Percentiles rank a stretch among this genome's conserved stretches.
Conservation (phyloP, 2,329 filamentous ascomycete species). For the Penicillium sp. region DNA sequence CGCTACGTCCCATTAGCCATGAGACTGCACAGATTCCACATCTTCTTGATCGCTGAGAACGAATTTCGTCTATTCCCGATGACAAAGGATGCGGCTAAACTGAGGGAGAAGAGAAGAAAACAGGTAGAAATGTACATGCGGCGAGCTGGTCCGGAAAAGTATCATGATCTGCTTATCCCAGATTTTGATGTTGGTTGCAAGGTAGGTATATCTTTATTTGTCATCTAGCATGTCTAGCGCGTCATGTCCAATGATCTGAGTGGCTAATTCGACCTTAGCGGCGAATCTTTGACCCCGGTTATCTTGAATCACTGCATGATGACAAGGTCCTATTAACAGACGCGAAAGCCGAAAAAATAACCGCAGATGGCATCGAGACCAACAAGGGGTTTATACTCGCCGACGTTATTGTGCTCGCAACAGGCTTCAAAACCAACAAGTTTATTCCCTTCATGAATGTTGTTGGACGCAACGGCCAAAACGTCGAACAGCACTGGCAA, state of each 20-base stretch:
- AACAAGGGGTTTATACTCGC: conserved; percentile 24
- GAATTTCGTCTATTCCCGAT: conserved; percentile 35
- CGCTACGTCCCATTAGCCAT: conserved; percentile 49
- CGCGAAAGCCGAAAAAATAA: conserved; percentile 50
- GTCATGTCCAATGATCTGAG: too few species aligned
- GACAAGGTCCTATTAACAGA: conserved; percentile 56
- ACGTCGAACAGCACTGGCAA: conserved; percentile 26
- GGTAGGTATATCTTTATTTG: conserved; percentile 7
- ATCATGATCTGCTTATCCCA: conserved; percentile 61
- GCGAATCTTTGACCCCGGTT: conserved; percentile 60
- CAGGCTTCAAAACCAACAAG: conserved; percentile 29
- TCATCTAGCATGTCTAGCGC: neutral
- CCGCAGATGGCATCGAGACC: conserved; percentile 40
- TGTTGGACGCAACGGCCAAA: conserved; percentile 23
- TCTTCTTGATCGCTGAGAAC: conserved; percentile 36
- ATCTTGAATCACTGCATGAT: conserved; percentile 53
- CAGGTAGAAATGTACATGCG: conserved; percentile 51
- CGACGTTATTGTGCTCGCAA: conserved; percentile 30
- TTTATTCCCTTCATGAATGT: conserved; percentile 28
- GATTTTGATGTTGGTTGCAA: conserved; percentile 65
- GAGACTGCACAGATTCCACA: conserved; percentile 37
- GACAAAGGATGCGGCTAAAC: conserved; percentile 47
- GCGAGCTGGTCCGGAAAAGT: conserved; percentile 55
- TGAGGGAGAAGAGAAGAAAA: conserved; percentile 32
- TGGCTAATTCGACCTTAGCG: conserved; percentile 30